Conservation (phyloP, 78 protist species). For the Dictyostelium firmibasis region DNA sequence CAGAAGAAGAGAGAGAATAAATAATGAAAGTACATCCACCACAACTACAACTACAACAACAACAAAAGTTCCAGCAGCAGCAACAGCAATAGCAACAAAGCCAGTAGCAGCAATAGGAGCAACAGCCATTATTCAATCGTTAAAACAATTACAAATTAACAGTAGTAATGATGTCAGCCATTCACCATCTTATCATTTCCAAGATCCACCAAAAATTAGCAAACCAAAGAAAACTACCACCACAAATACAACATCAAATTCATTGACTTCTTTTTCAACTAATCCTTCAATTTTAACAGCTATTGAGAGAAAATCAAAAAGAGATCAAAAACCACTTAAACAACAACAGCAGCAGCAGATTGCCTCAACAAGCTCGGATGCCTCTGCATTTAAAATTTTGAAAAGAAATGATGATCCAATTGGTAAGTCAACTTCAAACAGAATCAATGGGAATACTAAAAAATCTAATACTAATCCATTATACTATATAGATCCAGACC, state of each 20-base stretch:
- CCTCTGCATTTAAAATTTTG: constrained; percentile 50
- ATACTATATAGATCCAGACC: constrained; percentile 29
- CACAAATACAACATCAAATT: neutral
- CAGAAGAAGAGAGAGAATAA: neutral
- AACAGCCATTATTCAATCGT: neutral
- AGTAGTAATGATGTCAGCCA: neutral
- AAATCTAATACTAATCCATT: neutral
- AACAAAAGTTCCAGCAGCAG: neutral
- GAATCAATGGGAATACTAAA: neutral
- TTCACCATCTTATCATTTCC: neutral
- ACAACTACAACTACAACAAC: neutral
- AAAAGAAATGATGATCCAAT: constrained; percentile 52
- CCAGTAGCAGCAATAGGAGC: neutral
- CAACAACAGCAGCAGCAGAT: constrained; percentile 30
- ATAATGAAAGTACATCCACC: neutral
- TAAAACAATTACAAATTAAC: neutral
- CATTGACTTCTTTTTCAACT: neutral
- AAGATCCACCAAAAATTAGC: neutral
- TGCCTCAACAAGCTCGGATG: neutral
- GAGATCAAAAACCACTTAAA: neutral
- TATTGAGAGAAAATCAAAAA: neutral
- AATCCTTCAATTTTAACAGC: neutral
- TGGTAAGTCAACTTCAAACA: constrained; percentile 50
- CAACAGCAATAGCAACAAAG: neutral
- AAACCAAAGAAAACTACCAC: neutral